Conservation (phyloP, 2,329 filamentous ascomycete species). For the Metarhizium sp. region DNA sequence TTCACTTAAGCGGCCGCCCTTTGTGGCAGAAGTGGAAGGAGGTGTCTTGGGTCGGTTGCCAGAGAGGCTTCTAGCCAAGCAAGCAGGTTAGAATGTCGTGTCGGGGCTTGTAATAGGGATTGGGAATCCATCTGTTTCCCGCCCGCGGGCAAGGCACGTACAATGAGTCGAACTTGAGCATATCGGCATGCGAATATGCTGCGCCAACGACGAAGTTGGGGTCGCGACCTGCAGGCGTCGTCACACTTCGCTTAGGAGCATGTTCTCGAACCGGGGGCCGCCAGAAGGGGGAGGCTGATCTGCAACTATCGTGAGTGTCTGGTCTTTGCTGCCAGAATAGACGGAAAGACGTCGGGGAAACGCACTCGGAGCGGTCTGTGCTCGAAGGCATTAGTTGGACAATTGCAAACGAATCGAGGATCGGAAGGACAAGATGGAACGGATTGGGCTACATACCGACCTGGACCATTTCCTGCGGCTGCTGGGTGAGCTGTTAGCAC, state of each 20-base stretch:
- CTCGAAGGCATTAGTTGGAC: constrained; percentile 10
- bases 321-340: constrained; percentile 2
- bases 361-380: constrained; percentile 56
- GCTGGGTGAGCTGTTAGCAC: constrained; percentile 28
- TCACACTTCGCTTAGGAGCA: constrained; percentile 39
- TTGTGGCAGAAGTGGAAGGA: constrained; percentile 48
- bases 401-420: neutral
- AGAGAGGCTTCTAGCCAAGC: constrained; percentile 44
- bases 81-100: neutral
- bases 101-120: neutral
- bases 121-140: neutral
- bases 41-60: constrained; percentile 65
- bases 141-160: constrained; percentile 31
- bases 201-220: constrained; percentile 77
- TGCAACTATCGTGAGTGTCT: constrained; percentile 29
- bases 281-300: constrained; percentile 88
- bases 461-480: constrained; percentile 93
- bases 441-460: constrained; percentile 59
- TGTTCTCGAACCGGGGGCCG: constrained; percentile 46
- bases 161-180: constrained; percentile 78
- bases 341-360: constrained; percentile 13
- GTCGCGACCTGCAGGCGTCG: constrained; percentile 38
- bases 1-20: constrained; percentile 39
- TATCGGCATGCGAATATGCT: constrained; percentile 92
- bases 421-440: too few relatives aligned